These are phyloP conservation scores for Mucor sp. DNA, from an alignment of 371 early-diverging fungal genomes.

Conservation along the genomic window DNA sequence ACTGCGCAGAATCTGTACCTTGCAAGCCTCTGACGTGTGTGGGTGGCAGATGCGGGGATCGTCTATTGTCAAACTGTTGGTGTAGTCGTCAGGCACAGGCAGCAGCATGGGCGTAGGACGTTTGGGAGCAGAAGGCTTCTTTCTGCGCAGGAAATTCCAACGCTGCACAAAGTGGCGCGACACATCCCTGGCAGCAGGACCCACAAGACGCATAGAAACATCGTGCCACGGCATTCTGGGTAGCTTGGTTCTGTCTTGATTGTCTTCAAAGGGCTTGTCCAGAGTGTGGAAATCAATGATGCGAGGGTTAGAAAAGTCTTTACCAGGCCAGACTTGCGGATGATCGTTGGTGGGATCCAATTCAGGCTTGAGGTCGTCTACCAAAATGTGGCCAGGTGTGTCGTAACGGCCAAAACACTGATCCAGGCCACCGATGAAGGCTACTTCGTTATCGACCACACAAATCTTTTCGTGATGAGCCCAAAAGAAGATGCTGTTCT, in stretches of 20 bases:
- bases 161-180: constrained; percentile 87
- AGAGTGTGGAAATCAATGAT: constrained; percentile 80
- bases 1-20: constrained; percentile 66
- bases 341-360: constrained; percentile 13
- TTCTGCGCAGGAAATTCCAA: constrained; percentile 80
- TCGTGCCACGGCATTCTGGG: constrained; percentile 98
- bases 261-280: constrained; percentile 47
- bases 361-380: constrained; percentile 65
- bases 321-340: constrained; percentile 69
- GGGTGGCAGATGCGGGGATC: constrained; percentile 24
- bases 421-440: constrained; percentile 90
- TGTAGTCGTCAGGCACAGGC: constrained; percentile 65
- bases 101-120: constrained; percentile 63
- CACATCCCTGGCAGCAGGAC: constrained; percentile 71
- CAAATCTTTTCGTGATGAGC: constrained; percentile 79
- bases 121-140: constrained; percentile 54
- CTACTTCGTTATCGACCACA: constrained; percentile 77
- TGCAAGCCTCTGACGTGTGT: constrained; percentile 42
- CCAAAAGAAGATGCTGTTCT: constrained; percentile 78
- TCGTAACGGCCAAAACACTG: constrained; percentile 88
- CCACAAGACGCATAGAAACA: constrained; percentile 64
- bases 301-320: constrained; percentile 89
- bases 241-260: constrained; percentile 29
- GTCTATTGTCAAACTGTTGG: constrained; percentile 10
- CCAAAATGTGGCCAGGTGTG: constrained; percentile 69